Conservation (phyloP, 2,329 filamentous ascomycete genomes). For the Fusarium verrucosum region DNA sequence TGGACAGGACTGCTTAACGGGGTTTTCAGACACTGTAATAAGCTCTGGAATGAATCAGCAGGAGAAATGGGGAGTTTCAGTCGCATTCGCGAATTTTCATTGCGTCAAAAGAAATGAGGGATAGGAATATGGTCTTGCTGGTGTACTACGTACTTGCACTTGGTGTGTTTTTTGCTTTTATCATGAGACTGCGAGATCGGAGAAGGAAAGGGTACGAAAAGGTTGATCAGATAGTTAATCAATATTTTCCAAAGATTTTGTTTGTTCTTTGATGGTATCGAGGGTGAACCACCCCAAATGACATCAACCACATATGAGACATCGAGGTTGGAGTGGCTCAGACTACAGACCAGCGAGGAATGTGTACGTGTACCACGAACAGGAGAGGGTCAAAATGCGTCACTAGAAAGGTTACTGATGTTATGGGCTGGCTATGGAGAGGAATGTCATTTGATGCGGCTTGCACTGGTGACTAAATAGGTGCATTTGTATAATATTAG, state of each 20-base stretch:
- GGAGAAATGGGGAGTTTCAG: neutral
- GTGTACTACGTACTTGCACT: neutral
- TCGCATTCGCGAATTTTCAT: slow-evolving; percentile 32
- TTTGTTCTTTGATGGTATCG: neutral
- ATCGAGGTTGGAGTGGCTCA: neutral
- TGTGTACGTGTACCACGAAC: neutral
- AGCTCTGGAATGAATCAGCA: neutral
- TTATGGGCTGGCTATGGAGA: no score
- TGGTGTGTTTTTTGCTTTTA: slow-evolving; percentile 22
- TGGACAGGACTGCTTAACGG: slow-evolving; percentile 16
- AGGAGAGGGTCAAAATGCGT: neutral
- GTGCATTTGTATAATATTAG: neutral
- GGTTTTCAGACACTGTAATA: neutral
- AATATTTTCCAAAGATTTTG: neutral
- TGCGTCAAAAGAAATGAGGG: slow-evolving; percentile 30
- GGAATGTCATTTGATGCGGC: no score
- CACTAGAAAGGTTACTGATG: no score
- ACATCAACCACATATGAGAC: neutral
- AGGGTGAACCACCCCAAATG: neutral
- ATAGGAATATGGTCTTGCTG: neutral
- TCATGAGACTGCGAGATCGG: slow-evolving; percentile 24
- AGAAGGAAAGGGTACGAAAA: slow-evolving; percentile 5
- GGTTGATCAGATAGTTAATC: slow-evolving; percentile 15
- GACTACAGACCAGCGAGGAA: neutral
- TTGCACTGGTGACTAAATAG: no score